Percentiles rank a stretch among this genome's conserved stretches.
Evolutionary conservation across 2,329 filamentous ascomycete species (phyloP).

Genomic region (Paracamarosporium sp.): DNA sequence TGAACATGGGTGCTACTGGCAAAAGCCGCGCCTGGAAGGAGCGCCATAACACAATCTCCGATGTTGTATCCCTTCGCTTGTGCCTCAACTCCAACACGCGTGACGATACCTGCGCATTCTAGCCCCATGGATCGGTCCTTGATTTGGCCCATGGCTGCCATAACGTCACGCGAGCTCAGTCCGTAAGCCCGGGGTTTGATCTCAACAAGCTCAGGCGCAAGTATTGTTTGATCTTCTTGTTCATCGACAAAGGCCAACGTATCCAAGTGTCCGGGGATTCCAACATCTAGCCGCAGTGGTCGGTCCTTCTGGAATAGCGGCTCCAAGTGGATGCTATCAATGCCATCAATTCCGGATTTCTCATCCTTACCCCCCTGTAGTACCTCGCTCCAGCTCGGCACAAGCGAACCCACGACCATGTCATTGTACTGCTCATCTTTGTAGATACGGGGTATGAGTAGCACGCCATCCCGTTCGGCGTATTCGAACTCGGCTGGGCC

Average conservation of each 20-base stretch:
- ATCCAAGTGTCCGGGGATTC: conserved; percentile 11
- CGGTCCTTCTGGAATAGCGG: neutral
- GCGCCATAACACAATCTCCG: neutral
- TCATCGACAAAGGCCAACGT: conserved; percentile 7
- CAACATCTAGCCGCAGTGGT: neutral
- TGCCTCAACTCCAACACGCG: neutral
- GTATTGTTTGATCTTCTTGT: neutral
- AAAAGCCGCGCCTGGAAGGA: neutral
- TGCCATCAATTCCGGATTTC: neutral
- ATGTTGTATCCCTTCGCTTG: neutral
- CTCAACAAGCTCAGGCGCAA: conserved; percentile 11
- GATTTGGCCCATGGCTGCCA: conserved; percentile 16
- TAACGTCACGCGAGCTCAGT: conserved; percentile 19
- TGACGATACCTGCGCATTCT: neutral
- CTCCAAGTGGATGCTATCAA: neutral
- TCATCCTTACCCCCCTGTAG: neutral
- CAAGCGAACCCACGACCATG: neutral
- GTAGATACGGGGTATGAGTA: neutral
- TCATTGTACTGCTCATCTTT: neutral
- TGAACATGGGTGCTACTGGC: neutral
- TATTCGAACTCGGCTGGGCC: neutral
- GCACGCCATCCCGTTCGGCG: neutral
- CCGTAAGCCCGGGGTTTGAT: conserved; percentile 13
- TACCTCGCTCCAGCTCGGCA: neutral
- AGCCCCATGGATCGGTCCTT: neutral